These are phyloP conservation scores for Leptomonas pyrrhocoris DNA, from an alignment of 208 protist species.

Conservation along the genomic window DNA sequence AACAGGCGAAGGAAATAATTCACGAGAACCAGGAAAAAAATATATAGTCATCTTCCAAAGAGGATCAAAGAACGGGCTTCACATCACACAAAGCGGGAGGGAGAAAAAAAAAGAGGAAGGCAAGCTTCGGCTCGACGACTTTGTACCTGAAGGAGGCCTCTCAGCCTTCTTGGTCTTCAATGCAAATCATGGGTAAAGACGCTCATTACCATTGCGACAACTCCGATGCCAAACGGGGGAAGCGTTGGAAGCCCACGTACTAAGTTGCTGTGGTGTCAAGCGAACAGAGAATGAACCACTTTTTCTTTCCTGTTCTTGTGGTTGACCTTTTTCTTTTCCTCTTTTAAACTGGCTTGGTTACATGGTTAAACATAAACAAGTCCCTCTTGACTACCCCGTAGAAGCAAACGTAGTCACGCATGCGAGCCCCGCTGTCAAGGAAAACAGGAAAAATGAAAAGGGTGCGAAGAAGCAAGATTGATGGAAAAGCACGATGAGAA, in stretches of 20 bases:
- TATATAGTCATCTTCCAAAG: too few species aligned
- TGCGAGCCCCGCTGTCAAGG: too few species aligned
- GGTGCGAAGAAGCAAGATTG: neutral
- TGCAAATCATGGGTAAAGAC: neutral
- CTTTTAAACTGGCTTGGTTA: too few species aligned
- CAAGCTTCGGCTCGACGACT: neutral
- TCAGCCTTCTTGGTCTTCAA: neutral
- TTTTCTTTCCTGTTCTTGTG: too few species aligned
- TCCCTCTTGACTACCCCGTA: neutral
- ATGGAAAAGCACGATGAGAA: neutral
- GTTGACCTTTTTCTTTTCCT: too few species aligned
- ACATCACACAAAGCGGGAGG: neutral
- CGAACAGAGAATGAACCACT: too few species aligned
- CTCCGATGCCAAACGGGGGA: neutral
- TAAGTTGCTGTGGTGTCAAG: too few species aligned
- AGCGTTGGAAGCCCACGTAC: neutral
- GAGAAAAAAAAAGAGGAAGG: neutral
- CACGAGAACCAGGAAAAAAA: slow-evolving; percentile 2
- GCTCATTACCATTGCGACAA: too few species aligned
- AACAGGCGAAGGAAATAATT: too few species aligned
- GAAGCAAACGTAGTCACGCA: neutral
- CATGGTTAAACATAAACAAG: neutral
- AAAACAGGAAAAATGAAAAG: too few species aligned
- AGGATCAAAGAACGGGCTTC: too few species aligned
- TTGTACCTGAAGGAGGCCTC: neutral